A percentile compares a stretch with the other conserved stretches of the same genome.
These are phyloP conservation scores for Dothideomycetes sp. DNA, from an alignment of 2,329 filamentous ascomycete species.

Conservation along the genomic window DNA sequence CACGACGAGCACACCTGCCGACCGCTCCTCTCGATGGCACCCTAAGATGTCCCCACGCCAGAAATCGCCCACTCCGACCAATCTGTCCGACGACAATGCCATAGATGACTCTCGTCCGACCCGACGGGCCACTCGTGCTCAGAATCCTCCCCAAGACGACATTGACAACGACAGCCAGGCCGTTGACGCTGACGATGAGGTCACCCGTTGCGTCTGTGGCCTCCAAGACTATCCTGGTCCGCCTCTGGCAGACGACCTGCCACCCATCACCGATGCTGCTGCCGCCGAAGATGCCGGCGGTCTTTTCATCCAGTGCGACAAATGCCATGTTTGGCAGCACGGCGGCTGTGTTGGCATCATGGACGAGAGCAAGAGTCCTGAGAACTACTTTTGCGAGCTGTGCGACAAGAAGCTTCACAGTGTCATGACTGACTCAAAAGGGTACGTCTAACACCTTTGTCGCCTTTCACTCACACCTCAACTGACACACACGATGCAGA, in stretches of 20 bases:
- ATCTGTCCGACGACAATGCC: constrained; percentile 51
- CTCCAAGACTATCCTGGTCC: constrained; percentile 89
- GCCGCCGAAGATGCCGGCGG: constrained; percentile 80
- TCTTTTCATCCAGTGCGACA: constrained; percentile 95
- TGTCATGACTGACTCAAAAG: constrained; percentile 69
- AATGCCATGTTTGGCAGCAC: constrained; percentile 98
- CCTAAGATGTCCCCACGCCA: constrained; percentile 63
- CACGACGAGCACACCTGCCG: constrained; percentile 29
- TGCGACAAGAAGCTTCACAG: constrained; percentile 88
- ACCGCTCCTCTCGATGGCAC: constrained; percentile 61
- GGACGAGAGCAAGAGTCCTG: constrained; percentile 83
- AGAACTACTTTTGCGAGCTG: constrained; percentile 96
- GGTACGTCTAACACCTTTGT: constrained; percentile 52
- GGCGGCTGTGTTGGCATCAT: constrained; percentile 96
- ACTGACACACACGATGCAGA: constrained; percentile 31
- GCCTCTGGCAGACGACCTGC: constrained; percentile 45
- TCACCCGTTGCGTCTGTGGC: constrained; percentile 91
- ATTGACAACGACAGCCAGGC: constrained; percentile 33
- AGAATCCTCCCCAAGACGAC: constrained; percentile 51
- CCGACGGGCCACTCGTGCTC: constrained; percentile 69
- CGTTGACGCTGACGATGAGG: constrained; percentile 72
- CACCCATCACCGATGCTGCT: constrained; percentile 34
- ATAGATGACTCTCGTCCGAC: constrained; percentile 59
- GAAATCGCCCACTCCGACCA: constrained; percentile 66
- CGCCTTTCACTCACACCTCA: background rate